A percentile compares a stretch with the other conserved stretches of the same genome.
Evolutionary conservation across 1,139 yeast genomes (phyloP).

Genomic region (Scheffersomyces quercinus): DNA sequence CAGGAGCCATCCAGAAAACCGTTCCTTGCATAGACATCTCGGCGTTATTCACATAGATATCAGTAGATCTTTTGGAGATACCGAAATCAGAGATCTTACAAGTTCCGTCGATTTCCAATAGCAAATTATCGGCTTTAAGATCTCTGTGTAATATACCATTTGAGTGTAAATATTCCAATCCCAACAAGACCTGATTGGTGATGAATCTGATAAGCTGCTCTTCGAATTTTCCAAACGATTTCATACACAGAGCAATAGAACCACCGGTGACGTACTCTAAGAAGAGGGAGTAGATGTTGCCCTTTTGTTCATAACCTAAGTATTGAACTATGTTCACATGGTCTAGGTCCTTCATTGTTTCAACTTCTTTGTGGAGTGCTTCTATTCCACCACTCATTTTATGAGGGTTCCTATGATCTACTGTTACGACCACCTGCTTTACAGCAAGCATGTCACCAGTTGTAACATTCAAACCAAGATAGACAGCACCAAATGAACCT

Average conservation of each 20-base stretch:
- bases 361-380: constrained; percentile 88
- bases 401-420: constrained; percentile 32
- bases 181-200: constrained; percentile 78
- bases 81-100: constrained; percentile 98
- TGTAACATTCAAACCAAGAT: constrained; percentile 87
- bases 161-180: constrained; percentile 81
- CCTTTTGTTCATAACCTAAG: constrained; percentile 83
- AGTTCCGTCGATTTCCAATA: constrained; percentile 88
- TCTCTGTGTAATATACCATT: constrained; percentile 93
- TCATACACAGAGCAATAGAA: constrained; percentile 82
- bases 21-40: constrained; percentile 97
- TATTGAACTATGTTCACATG: constrained; percentile 95
- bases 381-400: constrained; percentile 59
- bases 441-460: constrained; percentile 99
- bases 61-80: constrained; percentile 83
- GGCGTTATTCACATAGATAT: constrained; percentile 86
- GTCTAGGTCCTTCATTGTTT: constrained; percentile 90
- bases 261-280: constrained; percentile 98
- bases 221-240: constrained; percentile 83
- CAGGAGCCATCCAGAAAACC: constrained; percentile 99
- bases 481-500: constrained; percentile 97
- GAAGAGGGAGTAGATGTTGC: constrained; percentile 77
- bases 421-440: constrained; percentile 82
- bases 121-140: constrained; percentile 89
- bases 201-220: constrained; percentile 72